Conservation (phyloP, 371 early-diverging fungal species). For the Basidiobolus meristosporus region DNA sequence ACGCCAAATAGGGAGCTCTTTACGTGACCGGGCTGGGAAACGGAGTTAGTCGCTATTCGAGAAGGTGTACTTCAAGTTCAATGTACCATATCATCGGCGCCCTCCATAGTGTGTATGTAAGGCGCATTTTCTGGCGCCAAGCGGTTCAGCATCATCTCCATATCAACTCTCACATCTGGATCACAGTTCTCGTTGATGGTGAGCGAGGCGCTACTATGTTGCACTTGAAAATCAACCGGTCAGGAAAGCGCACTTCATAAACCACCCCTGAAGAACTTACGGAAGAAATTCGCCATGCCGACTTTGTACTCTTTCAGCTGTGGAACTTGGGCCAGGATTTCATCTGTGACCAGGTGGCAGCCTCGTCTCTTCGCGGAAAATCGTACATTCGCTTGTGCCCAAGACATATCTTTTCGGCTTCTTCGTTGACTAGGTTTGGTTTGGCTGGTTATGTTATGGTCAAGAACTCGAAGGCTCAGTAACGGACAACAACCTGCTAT, state of each 20-base stretch:
- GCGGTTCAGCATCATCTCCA: constrained; percentile 61
- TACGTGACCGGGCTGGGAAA: constrained; percentile 60
- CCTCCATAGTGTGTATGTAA: constrained; percentile 65
- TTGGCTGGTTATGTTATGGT: no score
- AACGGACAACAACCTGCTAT: no score
- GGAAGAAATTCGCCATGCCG: constrained; percentile 75
- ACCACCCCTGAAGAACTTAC: constrained; percentile 14
- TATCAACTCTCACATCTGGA: constrained; percentile 58
- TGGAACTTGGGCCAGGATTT: constrained; percentile 35
- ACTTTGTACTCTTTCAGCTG: constrained; percentile 43
- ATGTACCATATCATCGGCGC: constrained; percentile 20
- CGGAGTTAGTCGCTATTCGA: no score
- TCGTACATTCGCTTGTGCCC: constrained; percentile 37
- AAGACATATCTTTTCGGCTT: constrained; percentile 32
- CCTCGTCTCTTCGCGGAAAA: constrained; percentile 43
- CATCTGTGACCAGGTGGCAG: constrained; percentile 62
- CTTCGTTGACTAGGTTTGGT: no score
- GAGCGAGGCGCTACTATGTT: constrained; percentile 79
- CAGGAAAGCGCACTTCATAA: background rate
- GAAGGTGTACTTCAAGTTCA: no score
- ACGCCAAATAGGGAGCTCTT: constrained; percentile 71
- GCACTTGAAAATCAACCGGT: constrained; percentile 19
- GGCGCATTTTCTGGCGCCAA: constrained; percentile 60
- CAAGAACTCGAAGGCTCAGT: no score
- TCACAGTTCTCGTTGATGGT: constrained; percentile 77